Conservation (phyloP, 495 filamentous ascomycete species). For the Amorphotheca resinae region DNA sequence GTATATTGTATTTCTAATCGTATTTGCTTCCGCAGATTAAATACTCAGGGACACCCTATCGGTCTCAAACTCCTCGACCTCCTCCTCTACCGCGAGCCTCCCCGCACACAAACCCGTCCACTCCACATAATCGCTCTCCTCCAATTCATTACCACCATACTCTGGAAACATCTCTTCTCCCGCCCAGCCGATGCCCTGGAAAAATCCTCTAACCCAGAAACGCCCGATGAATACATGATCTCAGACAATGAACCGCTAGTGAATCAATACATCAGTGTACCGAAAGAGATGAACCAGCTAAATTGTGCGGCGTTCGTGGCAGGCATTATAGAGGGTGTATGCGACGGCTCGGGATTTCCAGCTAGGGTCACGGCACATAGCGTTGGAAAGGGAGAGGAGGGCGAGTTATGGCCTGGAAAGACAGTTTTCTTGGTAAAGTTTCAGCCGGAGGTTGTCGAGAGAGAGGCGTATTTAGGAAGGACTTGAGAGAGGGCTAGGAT, state of each 20-base stretch:
- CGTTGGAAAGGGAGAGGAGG: constrained; percentile 55
- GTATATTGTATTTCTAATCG: no score
- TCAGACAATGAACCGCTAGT: constrained; percentile 93
- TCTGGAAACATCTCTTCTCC: constrained; percentile 87
- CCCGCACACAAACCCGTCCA: constrained; percentile 58
- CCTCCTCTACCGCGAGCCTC: constrained; percentile 66
- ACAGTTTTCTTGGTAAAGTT: constrained; percentile 95
- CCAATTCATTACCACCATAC: constrained; percentile 80
- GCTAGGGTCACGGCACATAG: constrained; percentile 87
- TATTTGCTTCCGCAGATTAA: no score
- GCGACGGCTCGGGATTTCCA: constrained; percentile 81
- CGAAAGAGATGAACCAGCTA: constrained; percentile 86
- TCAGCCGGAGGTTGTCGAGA: constrained; percentile 73
- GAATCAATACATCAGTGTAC: constrained; percentile 83
- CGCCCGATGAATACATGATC: constrained; percentile 95
- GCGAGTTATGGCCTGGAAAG: constrained; percentile 84
- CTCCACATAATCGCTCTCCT: constrained; percentile 83
- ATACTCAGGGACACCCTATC: constrained; percentile 88
- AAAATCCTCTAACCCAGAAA: constrained; percentile 64
- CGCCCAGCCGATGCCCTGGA: constrained; percentile 87
- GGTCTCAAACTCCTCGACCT: constrained; percentile 92
- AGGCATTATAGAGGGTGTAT: constrained; percentile 89
- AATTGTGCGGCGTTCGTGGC: constrained; percentile 96
- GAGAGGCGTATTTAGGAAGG: constrained; percentile 51
- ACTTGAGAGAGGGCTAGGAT: constrained; percentile 2